These are phyloP conservation scores for Erythrobasidium yunnanense DNA, from an alignment of 768 basidiomycete genomes.

Conservation along the genomic window DNA sequence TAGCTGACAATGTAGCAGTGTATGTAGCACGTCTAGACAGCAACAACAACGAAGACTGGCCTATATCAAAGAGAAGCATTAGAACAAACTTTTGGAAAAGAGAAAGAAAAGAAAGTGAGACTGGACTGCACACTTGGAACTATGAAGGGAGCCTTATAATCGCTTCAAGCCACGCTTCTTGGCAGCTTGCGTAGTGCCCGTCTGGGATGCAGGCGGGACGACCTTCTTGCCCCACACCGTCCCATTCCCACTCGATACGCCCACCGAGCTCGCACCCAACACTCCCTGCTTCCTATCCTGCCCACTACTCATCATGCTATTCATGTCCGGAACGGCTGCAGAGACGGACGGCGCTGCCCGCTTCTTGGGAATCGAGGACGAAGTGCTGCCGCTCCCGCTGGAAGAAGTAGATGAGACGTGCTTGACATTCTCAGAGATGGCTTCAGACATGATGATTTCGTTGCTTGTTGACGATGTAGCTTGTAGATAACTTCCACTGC, in stretches of 20 bases:
- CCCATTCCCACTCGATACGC: not conserved
- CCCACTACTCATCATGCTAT: not conserved
- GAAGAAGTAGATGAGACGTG: not conserved
- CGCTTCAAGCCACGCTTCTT: conserved; percentile 23
- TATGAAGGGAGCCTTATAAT: not conserved
- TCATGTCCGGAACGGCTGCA: not conserved
- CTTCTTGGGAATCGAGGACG: conserved; percentile 6
- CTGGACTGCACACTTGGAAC: not conserved
- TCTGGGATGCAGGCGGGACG: not conserved
- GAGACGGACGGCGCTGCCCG: not conserved
- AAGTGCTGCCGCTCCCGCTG: not conserved
- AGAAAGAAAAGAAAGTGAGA: not conserved
- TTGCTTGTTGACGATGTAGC: not conserved
- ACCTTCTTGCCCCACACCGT: conserved; percentile 1
- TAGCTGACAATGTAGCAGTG: no score
- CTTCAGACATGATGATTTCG: not conserved
- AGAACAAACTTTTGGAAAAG: no score
- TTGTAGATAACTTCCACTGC: no score
- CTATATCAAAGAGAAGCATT: no score
- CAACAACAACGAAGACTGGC: no score
- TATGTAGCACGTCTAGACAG: no score
- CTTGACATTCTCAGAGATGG: not conserved
- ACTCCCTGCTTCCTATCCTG: not conserved
- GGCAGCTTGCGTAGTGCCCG: not conserved
- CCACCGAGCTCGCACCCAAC: not conserved